These are phyloP conservation scores for Ceratocystis colombiana DNA, from an alignment of 2,329 filamentous ascomycete species.

Conservation along the genomic window DNA sequence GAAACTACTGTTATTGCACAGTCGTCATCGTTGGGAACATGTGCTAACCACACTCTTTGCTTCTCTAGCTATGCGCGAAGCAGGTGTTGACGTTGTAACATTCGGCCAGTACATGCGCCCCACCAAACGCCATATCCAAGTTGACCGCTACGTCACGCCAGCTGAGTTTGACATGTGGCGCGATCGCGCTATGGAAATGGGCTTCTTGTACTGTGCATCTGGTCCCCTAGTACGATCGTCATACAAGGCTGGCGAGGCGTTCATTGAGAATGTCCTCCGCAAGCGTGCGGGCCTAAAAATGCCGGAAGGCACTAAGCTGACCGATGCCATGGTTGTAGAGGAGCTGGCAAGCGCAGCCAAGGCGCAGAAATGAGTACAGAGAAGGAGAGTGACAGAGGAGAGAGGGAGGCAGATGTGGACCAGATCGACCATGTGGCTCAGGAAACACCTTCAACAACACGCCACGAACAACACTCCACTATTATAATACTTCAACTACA, in stretches of 20 bases:
- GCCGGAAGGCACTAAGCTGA: slow-evolving; percentile 31
- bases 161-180: slow-evolving; percentile 87
- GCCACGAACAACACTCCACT: not conserved
- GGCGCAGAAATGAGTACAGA: slow-evolving; percentile 2
- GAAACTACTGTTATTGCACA: slow-evolving; percentile 25
- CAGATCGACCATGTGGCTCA: not conserved
- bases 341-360: slow-evolving; percentile 27
- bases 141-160: slow-evolving; percentile 88
- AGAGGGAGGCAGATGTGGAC: not conserved
- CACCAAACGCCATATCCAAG: slow-evolving; percentile 94
- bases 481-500: not conserved
- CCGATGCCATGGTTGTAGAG: slow-evolving; percentile 36
- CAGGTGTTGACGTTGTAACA: slow-evolving; percentile 84
- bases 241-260: slow-evolving; percentile 96
- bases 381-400: not conserved
- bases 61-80: slow-evolving; percentile 60
- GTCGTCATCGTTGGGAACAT: not conserved
- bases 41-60: not conserved
- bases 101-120: slow-evolving; percentile 99
- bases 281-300: slow-evolving; percentile 48
- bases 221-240: slow-evolving; percentile 87
- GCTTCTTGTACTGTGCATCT: slow-evolving; percentile 92
- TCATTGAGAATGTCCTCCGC: slow-evolving; percentile 95
- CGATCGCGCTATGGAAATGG: slow-evolving; percentile 80
- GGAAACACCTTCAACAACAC: slow-evolving; percentile 6